Evolutionary conservation across 768 basidiomycete species (phyloP), one percentile per base, ranked within the genome.

Genomic region (Dacryopinax spathularia): DNA sequence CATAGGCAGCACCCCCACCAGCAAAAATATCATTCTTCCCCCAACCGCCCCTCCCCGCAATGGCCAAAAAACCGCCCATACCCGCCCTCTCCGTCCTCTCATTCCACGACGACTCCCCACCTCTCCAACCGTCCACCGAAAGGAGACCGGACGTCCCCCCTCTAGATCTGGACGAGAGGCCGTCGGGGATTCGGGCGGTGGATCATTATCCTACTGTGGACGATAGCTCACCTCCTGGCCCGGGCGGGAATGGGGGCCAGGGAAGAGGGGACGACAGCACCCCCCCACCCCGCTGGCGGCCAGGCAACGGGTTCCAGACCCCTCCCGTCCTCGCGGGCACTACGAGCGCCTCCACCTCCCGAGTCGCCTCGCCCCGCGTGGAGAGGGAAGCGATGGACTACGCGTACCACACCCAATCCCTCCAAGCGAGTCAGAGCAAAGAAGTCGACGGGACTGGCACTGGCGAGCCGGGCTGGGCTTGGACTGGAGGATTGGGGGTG

Each of bases 61-160:
- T 63, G 62, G 15, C 43, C 25, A 39, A 39, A 16, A 62, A 65
- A n/a, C 41, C 65, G 34, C 62, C 62, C 33, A 61, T 65, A 60
- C 48, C 29, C 25, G 33, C 59, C 20, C 60, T 62, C 20, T 61
- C 43, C 25, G 59, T 67, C 35, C 56, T 41, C 37, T 64, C 67
- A 59, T 69, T 64, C 34, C 66, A 69, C 43, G 60, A 69, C 65
- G 68, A 69, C 65, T 66, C 65, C 18, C 68, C 68, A 1, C 68
- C 68, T 10, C 67, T 69, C 56, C 63, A 48, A 33, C 62, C 62
- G 27, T 48, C 62, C 33, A 65, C 62, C 18, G 62, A 63, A 35
- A 22, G 62, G 22, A 27, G 33, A 22, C 62, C 63, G 18, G 64
- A 62, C 60, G 43, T 65, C 13, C 65, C 65, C 18, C 13, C 44